Evolutionary conservation across 306 rosid species (phyloP).

Genomic region (Vicia sativa): DNA sequence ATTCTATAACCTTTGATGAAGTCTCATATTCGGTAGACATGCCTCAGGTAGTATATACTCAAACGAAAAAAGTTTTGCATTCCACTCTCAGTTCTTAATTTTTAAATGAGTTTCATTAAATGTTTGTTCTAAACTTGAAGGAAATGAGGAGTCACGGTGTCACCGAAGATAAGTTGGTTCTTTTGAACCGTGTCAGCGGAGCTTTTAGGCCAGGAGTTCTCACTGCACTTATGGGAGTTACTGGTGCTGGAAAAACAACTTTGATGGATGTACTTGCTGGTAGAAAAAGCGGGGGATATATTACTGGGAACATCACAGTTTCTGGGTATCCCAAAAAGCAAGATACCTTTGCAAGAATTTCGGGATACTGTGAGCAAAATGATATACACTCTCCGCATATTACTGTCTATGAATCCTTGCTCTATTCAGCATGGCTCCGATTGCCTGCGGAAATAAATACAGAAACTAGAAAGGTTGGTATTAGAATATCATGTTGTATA

Average conservation of each 20-base stretch:
- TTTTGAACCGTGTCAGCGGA: constrained; percentile 54
- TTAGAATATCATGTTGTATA: not conserved
- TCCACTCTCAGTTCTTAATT: not conserved
- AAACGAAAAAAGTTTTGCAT: not conserved
- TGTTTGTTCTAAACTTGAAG: not conserved
- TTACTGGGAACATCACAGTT: constrained; percentile 55
- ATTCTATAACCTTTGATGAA: constrained; percentile 55
- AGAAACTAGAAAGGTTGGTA: constrained; percentile 21
- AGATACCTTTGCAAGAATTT: constrained; percentile 55
- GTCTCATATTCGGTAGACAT: constrained; percentile 47
- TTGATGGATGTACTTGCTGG: constrained; percentile 70
- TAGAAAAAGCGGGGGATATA: constrained; percentile 60
- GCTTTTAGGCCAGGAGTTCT: constrained; percentile 65
- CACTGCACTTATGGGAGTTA: constrained; percentile 64
- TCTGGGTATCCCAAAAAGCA: constrained; percentile 64
- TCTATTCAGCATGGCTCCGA: constrained; percentile 68
- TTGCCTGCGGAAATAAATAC: not conserved
- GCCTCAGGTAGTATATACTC: not conserved
- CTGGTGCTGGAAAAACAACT: constrained; percentile 78
- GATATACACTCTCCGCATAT: constrained; percentile 61
- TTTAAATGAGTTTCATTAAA: not conserved
- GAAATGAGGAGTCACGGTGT: constrained; percentile 11
- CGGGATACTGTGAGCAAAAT: constrained; percentile 66
- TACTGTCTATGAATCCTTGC: constrained; percentile 55
- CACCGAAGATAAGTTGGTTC: constrained; percentile 11